Conservation (phyloP, 768 basidiomycete species). For the Suillus plorans region DNA sequence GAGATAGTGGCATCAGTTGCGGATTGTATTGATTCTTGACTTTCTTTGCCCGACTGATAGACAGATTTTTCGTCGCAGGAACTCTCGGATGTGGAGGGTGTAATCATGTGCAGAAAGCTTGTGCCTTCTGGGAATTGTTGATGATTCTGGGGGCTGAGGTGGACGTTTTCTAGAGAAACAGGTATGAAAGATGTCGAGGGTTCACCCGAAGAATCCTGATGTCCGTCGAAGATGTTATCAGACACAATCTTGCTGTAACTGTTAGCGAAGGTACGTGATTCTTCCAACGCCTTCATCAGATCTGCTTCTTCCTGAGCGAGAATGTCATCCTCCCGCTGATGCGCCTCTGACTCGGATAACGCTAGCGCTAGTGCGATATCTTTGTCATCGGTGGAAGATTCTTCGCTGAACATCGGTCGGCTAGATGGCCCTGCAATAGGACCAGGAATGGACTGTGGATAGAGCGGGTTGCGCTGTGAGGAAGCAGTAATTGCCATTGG, state of each 20-base stretch:
- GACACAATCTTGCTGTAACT: slow-evolving; percentile 6
- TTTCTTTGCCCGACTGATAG: slow-evolving; percentile 22
- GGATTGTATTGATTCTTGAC: slow-evolving; percentile 11
- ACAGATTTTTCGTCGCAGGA: slow-evolving; percentile 22
- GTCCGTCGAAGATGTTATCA: background rate
- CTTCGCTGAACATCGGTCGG: slow-evolving; percentile 4
- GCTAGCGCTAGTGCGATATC: slow-evolving; percentile 49
- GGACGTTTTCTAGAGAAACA: slow-evolving; percentile 19
- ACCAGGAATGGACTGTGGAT: slow-evolving; percentile 32
- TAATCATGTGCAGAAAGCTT: slow-evolving; percentile 32
- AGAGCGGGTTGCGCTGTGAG: slow-evolving; percentile 29
- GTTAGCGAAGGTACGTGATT: slow-evolving; percentile 38
- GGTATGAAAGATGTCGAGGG: slow-evolving; percentile 10
- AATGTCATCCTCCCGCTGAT: slow-evolving; percentile 23
- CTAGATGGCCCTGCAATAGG: slow-evolving; percentile 13
- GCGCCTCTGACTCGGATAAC: slow-evolving; percentile 41
- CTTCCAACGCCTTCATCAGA: slow-evolving; percentile 59
- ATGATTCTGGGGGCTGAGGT: slow-evolving; percentile 9
- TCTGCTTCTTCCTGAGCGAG: slow-evolving; percentile 59
- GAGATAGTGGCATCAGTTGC: slow-evolving; percentile 5
- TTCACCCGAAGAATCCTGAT: slow-evolving; percentile 6
- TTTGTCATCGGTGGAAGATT: slow-evolving; percentile 38
- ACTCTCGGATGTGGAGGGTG: slow-evolving; percentile 22
- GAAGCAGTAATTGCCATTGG: slow-evolving; percentile 13
- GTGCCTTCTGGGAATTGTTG: slow-evolving; percentile 19